phyloP scores from a whole-genome alignment of 2,329 filamentous ascomycete species.

The Fusarium cyanostomum region DNA sequence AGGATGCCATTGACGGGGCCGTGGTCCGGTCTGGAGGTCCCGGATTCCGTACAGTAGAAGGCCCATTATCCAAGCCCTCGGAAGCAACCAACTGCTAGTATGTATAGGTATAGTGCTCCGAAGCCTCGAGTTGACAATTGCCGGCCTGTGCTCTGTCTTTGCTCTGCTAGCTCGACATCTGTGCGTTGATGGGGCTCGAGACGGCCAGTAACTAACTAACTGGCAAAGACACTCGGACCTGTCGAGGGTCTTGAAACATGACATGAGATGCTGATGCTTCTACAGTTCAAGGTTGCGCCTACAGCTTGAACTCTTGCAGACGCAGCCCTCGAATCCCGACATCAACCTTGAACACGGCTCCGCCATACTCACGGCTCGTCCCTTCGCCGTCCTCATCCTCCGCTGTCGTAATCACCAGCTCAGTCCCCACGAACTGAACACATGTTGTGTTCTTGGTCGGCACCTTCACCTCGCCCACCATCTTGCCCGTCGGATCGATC shows the following conservation, averaged over 20 bases:
- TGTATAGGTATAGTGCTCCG: neutral
- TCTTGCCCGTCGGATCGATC: slow-evolving; percentile 73
- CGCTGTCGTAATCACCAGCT: slow-evolving; percentile 83
- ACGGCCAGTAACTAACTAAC: neutral
- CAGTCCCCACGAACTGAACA: slow-evolving; percentile 78
- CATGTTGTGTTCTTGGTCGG: slow-evolving; percentile 86
- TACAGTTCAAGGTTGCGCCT: neutral
- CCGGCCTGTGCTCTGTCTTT: slow-evolving; percentile 28
- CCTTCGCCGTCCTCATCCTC: slow-evolving; percentile 72
- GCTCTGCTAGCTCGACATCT: neutral
- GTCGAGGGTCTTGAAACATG: slow-evolving; percentile 1
- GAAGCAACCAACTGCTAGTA: slow-evolving; percentile 1
- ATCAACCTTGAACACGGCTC: slow-evolving; percentile 78
- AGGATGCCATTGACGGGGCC: slow-evolving; percentile 10
- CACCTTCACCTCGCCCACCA: slow-evolving; percentile 78
- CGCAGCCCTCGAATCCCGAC: slow-evolving; percentile 75
- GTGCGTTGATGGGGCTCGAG: neutral
- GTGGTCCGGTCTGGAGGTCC: slow-evolving; percentile 10
- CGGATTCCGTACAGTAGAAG: slow-evolving; percentile 6
- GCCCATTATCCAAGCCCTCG: slow-evolving; percentile 3
- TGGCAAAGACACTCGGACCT: neutral
- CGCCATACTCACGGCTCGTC: slow-evolving; percentile 70
- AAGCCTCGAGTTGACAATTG: slow-evolving; percentile 3
- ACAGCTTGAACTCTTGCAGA: slow-evolving; percentile 71
- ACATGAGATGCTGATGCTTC: neutral